phyloP scores from a whole-genome alignment of 2,329 filamentous ascomycete species.

The Colletotrichum sp. region DNA sequence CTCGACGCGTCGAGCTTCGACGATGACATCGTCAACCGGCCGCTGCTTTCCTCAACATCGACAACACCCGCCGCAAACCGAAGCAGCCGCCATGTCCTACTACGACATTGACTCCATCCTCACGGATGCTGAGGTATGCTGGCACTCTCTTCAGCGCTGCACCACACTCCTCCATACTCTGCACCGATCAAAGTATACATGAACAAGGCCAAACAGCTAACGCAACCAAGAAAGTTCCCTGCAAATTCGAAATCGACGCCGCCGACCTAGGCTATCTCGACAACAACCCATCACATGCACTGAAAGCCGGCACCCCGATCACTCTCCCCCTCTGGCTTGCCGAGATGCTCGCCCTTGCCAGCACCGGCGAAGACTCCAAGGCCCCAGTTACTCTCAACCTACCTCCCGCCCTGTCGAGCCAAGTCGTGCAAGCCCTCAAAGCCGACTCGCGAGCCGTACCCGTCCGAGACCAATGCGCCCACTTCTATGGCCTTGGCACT shows the following conservation, averaged over 20 bases:
- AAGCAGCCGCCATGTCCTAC: conserved; percentile 63
- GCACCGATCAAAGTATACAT: too few relatives aligned
- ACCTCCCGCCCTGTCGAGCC: conserved; percentile 75
- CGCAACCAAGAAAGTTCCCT: conserved; percentile 82
- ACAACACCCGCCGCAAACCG: too few relatives aligned
- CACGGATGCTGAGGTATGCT: conserved; percentile 78
- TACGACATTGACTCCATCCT: conserved; percentile 87
- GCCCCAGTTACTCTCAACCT: conserved; percentile 82
- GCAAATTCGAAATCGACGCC: conserved; percentile 90
- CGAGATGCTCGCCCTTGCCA: conserved; percentile 85
- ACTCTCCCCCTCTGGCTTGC: conserved; percentile 92
- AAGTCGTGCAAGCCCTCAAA: conserved; percentile 88
- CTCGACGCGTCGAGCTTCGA: not conserved
- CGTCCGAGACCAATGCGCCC: conserved; percentile 79
- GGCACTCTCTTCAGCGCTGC: not conserved
- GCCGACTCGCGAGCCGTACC: conserved; percentile 89
- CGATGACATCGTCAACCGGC: not conserved
- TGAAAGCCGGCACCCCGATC: conserved; percentile 82
- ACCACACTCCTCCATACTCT: not conserved
- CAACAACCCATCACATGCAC: conserved; percentile 72
- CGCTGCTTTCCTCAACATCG: not conserved
- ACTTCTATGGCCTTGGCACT: conserved; percentile 87
- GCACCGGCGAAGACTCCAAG: conserved; percentile 45
- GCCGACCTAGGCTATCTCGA: conserved; percentile 89
- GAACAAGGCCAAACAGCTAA: not conserved